Evolutionary conservation across 1,284 basidiomycete species (phyloP).

Genomic region (Trichosporon asahii): DNA sequence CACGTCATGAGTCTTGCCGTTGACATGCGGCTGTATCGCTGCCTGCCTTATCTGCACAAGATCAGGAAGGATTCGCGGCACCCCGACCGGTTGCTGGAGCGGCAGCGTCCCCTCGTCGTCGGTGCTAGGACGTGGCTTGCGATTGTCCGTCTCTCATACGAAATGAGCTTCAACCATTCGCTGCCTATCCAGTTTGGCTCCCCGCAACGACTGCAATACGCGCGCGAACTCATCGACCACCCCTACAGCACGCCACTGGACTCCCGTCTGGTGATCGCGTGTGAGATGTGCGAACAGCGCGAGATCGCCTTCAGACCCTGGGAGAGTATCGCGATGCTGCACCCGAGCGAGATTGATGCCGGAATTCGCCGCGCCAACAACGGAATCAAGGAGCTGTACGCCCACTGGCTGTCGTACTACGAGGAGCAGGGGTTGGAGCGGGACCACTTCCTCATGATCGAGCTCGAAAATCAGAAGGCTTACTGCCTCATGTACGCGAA

Average conservation of each 20-base stretch:
- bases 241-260: slow-evolving; percentile 29
- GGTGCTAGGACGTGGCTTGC: slow-evolving; percentile 36
- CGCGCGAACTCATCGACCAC: slow-evolving; percentile 33
- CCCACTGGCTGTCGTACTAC: slow-evolving; percentile 29
- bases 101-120: slow-evolving; percentile 21
- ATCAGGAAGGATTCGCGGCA: slow-evolving; percentile 21
- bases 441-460: slow-evolving; percentile 30
- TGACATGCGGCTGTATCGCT: slow-evolving; percentile 37
- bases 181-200: slow-evolving; percentile 27
- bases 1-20: slow-evolving; percentile 37
- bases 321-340: slow-evolving; percentile 15
- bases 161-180: slow-evolving; percentile 36
- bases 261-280: slow-evolving; percentile 30
- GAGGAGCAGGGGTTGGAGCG: slow-evolving; percentile 13
- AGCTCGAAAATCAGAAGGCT: slow-evolving; percentile 24
- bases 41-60: slow-evolving; percentile 32
- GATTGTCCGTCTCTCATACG: slow-evolving; percentile 17
- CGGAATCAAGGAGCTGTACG: slow-evolving; percentile 23
- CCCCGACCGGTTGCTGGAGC: slow-evolving; percentile 18
- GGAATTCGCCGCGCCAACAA: slow-evolving; percentile 26
- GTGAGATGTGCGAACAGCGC: slow-evolving; percentile 26
- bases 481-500: slow-evolving; percentile 23
- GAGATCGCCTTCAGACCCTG: slow-evolving; percentile 20
- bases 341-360: slow-evolving; percentile 21
- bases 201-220: slow-evolving; percentile 18